Evolutionary conservation across 2,329 filamentous ascomycete species (phyloP).

Genomic region (Xylariaceae sp.): DNA sequence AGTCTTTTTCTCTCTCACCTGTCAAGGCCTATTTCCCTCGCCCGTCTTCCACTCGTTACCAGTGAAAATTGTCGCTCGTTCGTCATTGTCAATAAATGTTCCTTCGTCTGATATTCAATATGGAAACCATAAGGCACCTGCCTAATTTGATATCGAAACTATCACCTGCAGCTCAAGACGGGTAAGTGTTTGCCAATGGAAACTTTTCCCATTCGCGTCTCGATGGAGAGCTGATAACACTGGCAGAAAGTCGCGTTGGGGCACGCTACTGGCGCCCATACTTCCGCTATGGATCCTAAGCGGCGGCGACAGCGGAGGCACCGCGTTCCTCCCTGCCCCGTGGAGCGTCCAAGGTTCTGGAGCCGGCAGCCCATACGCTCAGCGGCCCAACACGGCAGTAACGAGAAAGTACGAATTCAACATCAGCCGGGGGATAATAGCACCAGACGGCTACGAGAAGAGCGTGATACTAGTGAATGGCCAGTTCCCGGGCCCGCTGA

Average conservation of each 20-base stretch:
- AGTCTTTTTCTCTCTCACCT: too few species aligned
- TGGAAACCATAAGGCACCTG: conserved; percentile 22
- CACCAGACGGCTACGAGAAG: conserved; percentile 51
- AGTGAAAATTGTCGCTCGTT: conserved; percentile 16
- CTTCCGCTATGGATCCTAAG: conserved; percentile 28
- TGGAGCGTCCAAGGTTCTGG: conserved; percentile 43
- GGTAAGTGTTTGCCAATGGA: conserved; percentile 20
- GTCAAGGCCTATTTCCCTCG: too few species aligned
- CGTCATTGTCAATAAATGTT: conserved; percentile 25
- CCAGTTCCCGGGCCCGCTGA: conserved; percentile 50
- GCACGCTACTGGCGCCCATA: conserved; percentile 27
- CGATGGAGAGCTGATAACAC: neutral
- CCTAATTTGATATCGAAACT: conserved; percentile 19
- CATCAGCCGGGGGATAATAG: conserved; percentile 43
- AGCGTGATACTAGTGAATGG: conserved; percentile 41
- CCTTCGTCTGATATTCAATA: too few species aligned
- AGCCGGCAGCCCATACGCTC: conserved; percentile 45
- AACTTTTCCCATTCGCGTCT: neutral
- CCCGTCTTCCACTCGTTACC: neutral
- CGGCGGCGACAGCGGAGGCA: conserved; percentile 10
- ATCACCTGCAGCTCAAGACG: conserved; percentile 23
- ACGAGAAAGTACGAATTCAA: conserved; percentile 51
- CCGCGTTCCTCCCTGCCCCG: conserved; percentile 38
- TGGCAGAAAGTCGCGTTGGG: conserved; percentile 29
- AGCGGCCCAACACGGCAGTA: conserved; percentile 47